Percentiles rank a stretch among this genome's conserved stretches.
These are phyloP conservation scores for Panicum miliaceum DNA, from an alignment of 176 grass and related monocot genomes.

Conservation along the genomic window DNA sequence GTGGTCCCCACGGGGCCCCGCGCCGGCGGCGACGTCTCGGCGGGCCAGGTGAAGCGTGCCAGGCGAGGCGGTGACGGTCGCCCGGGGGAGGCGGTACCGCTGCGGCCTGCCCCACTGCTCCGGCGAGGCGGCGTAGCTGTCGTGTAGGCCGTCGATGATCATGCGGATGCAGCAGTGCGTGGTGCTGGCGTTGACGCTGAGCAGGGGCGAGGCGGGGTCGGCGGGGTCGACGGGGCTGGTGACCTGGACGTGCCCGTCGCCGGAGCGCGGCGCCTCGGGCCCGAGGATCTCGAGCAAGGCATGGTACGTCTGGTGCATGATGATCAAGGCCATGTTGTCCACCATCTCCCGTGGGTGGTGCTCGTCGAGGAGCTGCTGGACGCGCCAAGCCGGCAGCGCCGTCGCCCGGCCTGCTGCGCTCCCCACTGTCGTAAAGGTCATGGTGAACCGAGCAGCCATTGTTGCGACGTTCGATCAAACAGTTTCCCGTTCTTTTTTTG, in stretches of 20 bases:
- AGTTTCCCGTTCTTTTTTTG: no score
- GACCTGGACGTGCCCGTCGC: conserved; percentile 4
- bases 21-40: neutral
- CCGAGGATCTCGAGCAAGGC: conserved; percentile 13
- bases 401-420: neutral
- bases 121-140: neutral
- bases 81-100: conserved; percentile 4
- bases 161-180: conserved; percentile 41
- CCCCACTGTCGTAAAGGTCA: neutral
- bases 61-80: conserved; percentile 6
- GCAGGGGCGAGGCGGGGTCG: conserved; percentile 41
- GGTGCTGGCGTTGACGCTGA: conserved; percentile 36
- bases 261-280: neutral
- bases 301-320: conserved; percentile 41
- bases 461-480: neutral
- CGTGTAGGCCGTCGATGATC: neutral
- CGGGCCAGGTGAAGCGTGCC: conserved; percentile 31
- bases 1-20: neutral
- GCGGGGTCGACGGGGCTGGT: conserved; percentile 23
- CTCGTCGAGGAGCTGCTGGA: neutral
- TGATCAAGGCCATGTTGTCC: conserved; percentile 1
- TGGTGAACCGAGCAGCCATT: neutral
- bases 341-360: conserved; percentile 22
- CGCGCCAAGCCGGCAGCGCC: neutral
- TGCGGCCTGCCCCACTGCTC: neutral